These are phyloP conservation scores for Phytophthora sp. DNA, from an alignment of 352 stramenopile genomes.

Conservation along the genomic window DNA sequence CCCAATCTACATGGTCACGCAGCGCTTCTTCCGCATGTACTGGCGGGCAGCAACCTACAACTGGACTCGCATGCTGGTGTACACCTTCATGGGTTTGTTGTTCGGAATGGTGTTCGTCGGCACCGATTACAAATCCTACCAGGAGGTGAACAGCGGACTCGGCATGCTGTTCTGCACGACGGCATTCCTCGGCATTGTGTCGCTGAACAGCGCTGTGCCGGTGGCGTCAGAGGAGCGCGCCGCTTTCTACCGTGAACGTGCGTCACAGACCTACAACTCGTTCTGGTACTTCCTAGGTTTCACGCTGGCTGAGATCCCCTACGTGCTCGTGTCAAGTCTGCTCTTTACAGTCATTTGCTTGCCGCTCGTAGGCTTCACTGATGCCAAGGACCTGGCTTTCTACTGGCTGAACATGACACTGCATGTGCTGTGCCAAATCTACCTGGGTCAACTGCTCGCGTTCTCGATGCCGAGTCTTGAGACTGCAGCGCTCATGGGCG, in stretches of 20 bases:
- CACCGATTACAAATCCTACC: constrained; percentile 41
- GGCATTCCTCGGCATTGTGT: constrained; percentile 79
- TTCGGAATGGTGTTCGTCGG: constrained; percentile 58
- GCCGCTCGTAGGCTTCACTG: constrained; percentile 37
- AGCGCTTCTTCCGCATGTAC: constrained; percentile 73
- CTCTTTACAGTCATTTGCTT: constrained; percentile 46
- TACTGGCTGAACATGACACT: constrained; percentile 44
- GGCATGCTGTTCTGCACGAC: constrained; percentile 84
- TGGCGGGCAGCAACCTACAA: constrained; percentile 84
- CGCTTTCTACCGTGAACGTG: constrained; percentile 89
- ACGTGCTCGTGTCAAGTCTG: constrained; percentile 35
- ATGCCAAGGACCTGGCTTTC: constrained; percentile 21
- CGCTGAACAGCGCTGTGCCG: constrained; percentile 70
- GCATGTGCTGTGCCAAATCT: constrained; percentile 46
- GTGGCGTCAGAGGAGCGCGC: constrained; percentile 80
- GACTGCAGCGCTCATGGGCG: constrained; percentile 37
- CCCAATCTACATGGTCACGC: constrained; percentile 46
- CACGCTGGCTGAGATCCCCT: constrained; percentile 73
- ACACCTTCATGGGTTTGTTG: constrained; percentile 55
- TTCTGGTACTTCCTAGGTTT: constrained; percentile 68
- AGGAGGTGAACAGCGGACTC: constrained; percentile 50
- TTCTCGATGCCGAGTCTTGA: constrained; percentile 45
- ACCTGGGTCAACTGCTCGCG: constrained; percentile 42
- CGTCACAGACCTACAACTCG: constrained; percentile 79
- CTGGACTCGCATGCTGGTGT: constrained; percentile 57